Percentiles rank a stretch among this genome's conserved stretches.
phyloP scores from a whole-genome alignment of 2,329 filamentous ascomycete species.

The Exserohilum turcica region DNA sequence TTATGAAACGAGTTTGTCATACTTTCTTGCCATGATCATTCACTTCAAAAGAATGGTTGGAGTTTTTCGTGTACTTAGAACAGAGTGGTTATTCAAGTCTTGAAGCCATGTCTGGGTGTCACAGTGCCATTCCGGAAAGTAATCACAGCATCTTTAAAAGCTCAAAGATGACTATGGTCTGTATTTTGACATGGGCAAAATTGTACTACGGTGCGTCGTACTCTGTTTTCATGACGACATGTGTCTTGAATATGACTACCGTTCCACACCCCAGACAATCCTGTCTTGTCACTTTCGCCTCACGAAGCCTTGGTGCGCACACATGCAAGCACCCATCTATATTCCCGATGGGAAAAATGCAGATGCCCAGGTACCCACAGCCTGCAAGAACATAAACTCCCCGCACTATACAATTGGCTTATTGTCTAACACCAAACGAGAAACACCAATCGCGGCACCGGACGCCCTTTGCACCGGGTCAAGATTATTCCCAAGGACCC shows the following conservation, averaged over 20 bases:
- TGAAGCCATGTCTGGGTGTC: neutral
- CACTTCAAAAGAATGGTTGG: neutral
- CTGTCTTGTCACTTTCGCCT: neutral
- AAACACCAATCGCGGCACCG: neutral
- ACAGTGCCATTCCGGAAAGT: no score
- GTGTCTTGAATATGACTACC: neutral
- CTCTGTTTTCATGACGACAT: neutral
- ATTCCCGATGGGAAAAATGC: slow-evolving; percentile 9
- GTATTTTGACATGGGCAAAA: no score
- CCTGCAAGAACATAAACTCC: neutral
- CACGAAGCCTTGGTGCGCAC: neutral
- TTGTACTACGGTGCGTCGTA: no score
- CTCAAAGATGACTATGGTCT: no score
- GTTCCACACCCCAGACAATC: neutral
- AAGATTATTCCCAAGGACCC: neutral
- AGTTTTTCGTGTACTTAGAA: neutral
- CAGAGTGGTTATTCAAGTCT: neutral
- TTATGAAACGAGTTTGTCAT: neutral
- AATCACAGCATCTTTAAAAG: no score
- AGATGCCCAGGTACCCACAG: neutral
- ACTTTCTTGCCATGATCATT: neutral
- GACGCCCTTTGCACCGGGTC: neutral
- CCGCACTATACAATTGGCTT: neutral
- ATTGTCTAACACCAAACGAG: neutral
- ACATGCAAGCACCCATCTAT: neutral